Evolutionary conservation across 257 asterid genomes (phyloP), one percentile per base, ranked within the genome.

Genomic region (Nicotiana sylvestris): DNA sequence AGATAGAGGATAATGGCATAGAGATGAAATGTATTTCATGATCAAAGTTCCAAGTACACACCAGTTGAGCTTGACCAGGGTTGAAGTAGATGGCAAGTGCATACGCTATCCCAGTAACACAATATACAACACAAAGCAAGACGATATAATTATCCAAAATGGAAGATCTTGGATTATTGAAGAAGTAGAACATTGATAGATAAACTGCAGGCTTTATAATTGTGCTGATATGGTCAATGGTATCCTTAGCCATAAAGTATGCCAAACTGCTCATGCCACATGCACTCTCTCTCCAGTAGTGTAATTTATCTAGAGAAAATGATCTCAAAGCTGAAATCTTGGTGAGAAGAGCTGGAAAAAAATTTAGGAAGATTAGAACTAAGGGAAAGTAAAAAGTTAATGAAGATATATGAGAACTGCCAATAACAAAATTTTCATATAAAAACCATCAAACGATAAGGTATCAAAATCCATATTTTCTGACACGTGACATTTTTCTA

Each of bases 201-300:
- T 94, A 96, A 51, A 96, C 97, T 39, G 97, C 98, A 16, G 99
- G 98, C 87, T 94, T 92, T 64, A 96, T 78, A 39, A 93, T 86
- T 8, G 98, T 96, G 84, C 84, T 94, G 91, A 93, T 93, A 86
- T 90, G 98, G 81, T 96, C 99, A 21, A 96, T 60, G 17, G 98
- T 89, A 90, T 96, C 98, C 92, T 96, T 96, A 9, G 98, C 91
- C 30, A 93, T 88, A 85, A 96, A 96, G 89, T 93, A 93, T 5
- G 99, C 99, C 92, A 91, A 82, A 91, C 99, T 91, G 94, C 99
- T 94, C 91, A 94, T 96, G 81, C 98, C 99, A 3, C 98, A 92
- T 82, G 93, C 91, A 62, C 99, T 94, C 81, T 96, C 98, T 89
- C 99, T 91, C 98, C 98, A 93, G 88, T 94, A 96, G 87, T 96